Evolutionary conservation across 495 filamentous ascomycete genomes (phyloP).

Genomic region (Entonaema liquescens): DNA sequence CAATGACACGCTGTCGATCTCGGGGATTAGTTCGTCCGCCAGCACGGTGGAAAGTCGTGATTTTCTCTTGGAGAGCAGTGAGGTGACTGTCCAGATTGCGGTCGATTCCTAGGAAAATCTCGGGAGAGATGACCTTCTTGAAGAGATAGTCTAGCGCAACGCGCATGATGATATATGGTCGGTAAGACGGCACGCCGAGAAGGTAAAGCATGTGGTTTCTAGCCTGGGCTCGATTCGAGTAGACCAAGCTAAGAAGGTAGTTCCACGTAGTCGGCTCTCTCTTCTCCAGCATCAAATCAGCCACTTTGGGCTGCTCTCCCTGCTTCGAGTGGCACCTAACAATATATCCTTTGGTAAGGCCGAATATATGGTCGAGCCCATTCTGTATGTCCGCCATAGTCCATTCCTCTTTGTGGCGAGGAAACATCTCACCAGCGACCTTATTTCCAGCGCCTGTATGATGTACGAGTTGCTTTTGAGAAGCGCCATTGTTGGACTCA

Average conservation of each 20-base stretch:
- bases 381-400: constrained; percentile 3
- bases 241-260: constrained; percentile 18
- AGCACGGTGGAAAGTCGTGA: not conserved
- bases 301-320: not conserved
- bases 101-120: constrained; percentile 24
- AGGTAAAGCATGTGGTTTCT: constrained; percentile 16
- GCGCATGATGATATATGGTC: constrained; percentile 27
- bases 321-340: constrained; percentile 16
- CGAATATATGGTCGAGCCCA: constrained; percentile 8
- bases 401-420: constrained; percentile 11
- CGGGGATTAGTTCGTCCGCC: not conserved
- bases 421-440: not conserved
- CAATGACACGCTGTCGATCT: constrained; percentile 34
- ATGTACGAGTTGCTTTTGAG: not conserved
- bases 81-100: constrained; percentile 14
- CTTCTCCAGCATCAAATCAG: not conserved
- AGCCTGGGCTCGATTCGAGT: not conserved
- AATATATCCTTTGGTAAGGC: constrained; percentile 26
- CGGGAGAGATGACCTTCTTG: constrained; percentile 31
- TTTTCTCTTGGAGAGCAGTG: constrained; percentile 12
- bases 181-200: not conserved
- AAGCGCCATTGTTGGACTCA: not conserved
- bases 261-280: constrained; percentile 22
- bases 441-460: not conserved
- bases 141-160: constrained; percentile 24